Conservation (phyloP, 371 early-diverging fungal genomes). For the Rhizopus delemar region DNA sequence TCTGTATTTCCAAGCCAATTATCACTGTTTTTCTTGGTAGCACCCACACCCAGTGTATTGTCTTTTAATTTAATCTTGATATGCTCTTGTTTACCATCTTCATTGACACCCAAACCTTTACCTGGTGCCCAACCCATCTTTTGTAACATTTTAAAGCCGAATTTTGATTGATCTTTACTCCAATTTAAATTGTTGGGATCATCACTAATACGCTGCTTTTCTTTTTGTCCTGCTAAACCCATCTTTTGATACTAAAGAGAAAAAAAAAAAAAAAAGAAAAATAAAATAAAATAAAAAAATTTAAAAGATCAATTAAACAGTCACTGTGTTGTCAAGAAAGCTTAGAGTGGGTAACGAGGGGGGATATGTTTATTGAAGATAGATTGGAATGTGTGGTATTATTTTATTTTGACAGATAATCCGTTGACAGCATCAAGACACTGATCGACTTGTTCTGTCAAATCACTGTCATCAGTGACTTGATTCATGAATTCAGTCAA, state of each 20-base stretch:
- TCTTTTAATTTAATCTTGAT: slow-evolving; percentile 80
- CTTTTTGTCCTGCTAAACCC: slow-evolving; percentile 83
- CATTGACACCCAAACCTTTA: slow-evolving; percentile 88
- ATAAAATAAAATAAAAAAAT: slow-evolving; percentile 5
- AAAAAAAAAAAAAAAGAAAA: no score
- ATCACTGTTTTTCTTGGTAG: slow-evolving; percentile 79
- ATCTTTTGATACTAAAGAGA: slow-evolving; percentile 20
- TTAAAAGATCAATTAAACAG: not conserved
- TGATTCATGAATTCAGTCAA: slow-evolving; percentile 8
- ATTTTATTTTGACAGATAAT: slow-evolving; percentile 5
- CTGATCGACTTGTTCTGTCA: slow-evolving; percentile 15
- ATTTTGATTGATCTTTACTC: slow-evolving; percentile 84
- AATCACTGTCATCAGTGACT: not conserved
- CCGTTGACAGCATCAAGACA: slow-evolving; percentile 34
- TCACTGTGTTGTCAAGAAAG: not conserved
- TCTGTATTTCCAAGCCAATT: slow-evolving; percentile 94
- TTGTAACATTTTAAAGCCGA: slow-evolving; percentile 88
- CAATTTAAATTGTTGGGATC: slow-evolving; percentile 93
- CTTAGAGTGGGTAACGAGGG: no score
- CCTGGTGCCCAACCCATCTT: slow-evolving; percentile 97
- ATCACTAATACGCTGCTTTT: slow-evolving; percentile 79
- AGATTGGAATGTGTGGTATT: not conserved
- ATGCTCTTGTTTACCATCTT: slow-evolving; percentile 79
- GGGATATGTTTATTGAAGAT: not conserved
- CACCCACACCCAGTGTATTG: slow-evolving; percentile 86